A percentile compares a stretch with the other conserved stretches of the same genome.
These are phyloP conservation scores for Sporisorium iseilematis-ciliati DNA, from an alignment of 1,284 basidiomycete species.

Conservation along the genomic window DNA sequence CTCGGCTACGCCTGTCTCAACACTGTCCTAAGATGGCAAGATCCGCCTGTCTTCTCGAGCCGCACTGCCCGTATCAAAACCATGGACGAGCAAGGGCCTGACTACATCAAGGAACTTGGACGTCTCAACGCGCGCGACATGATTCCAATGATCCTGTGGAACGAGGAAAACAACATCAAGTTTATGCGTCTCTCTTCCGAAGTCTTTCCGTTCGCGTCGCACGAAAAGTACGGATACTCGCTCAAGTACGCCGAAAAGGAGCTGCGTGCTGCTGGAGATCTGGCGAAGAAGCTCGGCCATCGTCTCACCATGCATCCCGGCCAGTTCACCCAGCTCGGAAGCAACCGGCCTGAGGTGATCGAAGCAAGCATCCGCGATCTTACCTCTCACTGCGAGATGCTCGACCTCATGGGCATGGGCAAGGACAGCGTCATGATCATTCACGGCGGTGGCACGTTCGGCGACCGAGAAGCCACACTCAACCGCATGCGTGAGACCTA, in stretches of 20 bases:
- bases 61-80: conserved; percentile 82
- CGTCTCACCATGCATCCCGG: conserved; percentile 88
- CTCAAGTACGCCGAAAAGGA: conserved; percentile 78
- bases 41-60: conserved; percentile 81
- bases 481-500: conserved; percentile 81
- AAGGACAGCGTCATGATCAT: conserved; percentile 83
- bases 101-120: conserved; percentile 83
- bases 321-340: conserved; percentile 83
- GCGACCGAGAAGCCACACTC: conserved; percentile 80
- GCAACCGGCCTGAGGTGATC: conserved; percentile 80
- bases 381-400: conserved; percentile 85
- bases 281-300: conserved; percentile 82
- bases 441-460: conserved; percentile 79
- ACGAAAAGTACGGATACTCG: conserved; percentile 82
- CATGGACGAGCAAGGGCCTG: conserved; percentile 83
- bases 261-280: conserved; percentile 76
- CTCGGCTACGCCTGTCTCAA: conserved; percentile 84
- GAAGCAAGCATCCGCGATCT: conserved; percentile 82
- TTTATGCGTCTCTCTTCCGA: conserved; percentile 72
- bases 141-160: conserved; percentile 78
- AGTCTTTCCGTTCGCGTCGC: conserved; percentile 91
- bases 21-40: conserved; percentile 80
- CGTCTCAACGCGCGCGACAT: conserved; percentile 76
- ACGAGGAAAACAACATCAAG: conserved; percentile 62
- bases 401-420: conserved; percentile 83